Evolutionary conservation across 768 basidiomycete genomes (phyloP).

Genomic region (Bullera alba): DNA sequence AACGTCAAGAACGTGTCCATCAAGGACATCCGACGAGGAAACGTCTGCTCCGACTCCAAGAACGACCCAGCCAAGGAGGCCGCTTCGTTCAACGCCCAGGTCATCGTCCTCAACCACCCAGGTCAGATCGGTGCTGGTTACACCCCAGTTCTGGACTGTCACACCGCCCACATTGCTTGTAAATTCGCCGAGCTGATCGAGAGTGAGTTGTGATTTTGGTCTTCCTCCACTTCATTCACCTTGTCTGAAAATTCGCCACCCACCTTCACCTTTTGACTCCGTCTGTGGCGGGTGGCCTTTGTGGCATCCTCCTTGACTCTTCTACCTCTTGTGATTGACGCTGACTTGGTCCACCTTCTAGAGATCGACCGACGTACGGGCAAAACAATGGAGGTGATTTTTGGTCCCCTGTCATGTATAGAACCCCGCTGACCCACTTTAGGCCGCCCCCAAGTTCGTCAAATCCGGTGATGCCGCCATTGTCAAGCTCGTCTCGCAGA

Average conservation of each 20-base stretch:
- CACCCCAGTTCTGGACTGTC: conserved; percentile 98
- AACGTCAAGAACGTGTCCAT: conserved; percentile 99
- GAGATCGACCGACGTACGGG: conserved; percentile 89
- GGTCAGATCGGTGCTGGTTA: conserved; percentile 99
- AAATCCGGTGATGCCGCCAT: conserved; percentile 97
- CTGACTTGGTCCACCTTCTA: neutral
- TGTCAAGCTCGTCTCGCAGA: conserved; percentile 89
- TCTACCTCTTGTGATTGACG: neutral
- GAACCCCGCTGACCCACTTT: conserved; percentile 15
- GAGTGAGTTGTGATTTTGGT: conserved; percentile 65
- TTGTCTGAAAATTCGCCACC: neutral
- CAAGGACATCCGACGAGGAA: conserved; percentile 99
- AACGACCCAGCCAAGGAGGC: conserved; percentile 84
- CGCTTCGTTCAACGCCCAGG: conserved; percentile 79
- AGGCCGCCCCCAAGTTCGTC: conserved; percentile 81
- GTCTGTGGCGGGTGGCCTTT: no score
- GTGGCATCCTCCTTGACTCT: neutral
- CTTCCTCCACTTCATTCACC: neutral
- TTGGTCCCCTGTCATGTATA: neutral
- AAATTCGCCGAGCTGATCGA: conserved; percentile 97
- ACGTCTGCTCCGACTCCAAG: conserved; percentile 99
- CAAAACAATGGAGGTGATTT: conserved; percentile 50
- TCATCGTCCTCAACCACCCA: conserved; percentile 99
- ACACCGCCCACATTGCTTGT: conserved; percentile 99
- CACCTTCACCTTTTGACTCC: no score